Evolutionary conservation across 805 yeast genomes (phyloP), one percentile per base, ranked within the genome.

Genomic region (Blastobotrys parvus): DNA sequence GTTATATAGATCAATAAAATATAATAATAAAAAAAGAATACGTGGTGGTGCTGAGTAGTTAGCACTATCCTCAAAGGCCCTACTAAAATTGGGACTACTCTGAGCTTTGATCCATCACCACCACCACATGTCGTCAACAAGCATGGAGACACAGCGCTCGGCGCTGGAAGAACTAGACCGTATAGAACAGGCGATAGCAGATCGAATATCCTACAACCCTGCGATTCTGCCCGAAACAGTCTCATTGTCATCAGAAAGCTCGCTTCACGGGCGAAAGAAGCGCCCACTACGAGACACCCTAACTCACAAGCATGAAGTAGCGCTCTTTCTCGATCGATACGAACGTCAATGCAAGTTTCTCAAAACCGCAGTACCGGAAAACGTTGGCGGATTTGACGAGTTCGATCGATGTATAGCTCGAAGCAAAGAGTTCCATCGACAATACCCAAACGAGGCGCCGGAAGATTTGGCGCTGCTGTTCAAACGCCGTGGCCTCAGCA

Each of bases 251-350:
- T 39, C 47, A 42, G 53, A 42, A 53, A 63, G 48, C 57, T 45
- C 59, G 57, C 15, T 60, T 66, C 17, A 55, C 63, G 37, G 58
- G 51, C 3, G 60, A 57, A 27, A 39, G 43, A 67, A 69, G 42
- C 62, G 76, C 48, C 64, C 78, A 0, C 62, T 60, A 15, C 69
- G 74, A 47, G 80, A 80, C 45, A 65, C 78, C 0, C 49, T 76
- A 0, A 46, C 75, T 17, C 89, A 81, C 51, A 78, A 80, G 52
- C 85, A 80, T 59, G 95, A 88, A 57, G 68, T 83, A 6, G 64
- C 65, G 16, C 49, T 58, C 34, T 74, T 88, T 41, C 51, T 73
- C 3, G 62, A 68, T 6, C 71, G 75, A 41, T 77, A 74, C 52
- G 60, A 59, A 33, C 59, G 51, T 35, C 67, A 59, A 39, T 50